Percentiles rank a stretch among this genome's conserved stretches.
These are phyloP conservation scores for Nymphaea thermarum DNA, from an alignment of 164 flowering plant genomes.

Conservation along the genomic window DNA sequence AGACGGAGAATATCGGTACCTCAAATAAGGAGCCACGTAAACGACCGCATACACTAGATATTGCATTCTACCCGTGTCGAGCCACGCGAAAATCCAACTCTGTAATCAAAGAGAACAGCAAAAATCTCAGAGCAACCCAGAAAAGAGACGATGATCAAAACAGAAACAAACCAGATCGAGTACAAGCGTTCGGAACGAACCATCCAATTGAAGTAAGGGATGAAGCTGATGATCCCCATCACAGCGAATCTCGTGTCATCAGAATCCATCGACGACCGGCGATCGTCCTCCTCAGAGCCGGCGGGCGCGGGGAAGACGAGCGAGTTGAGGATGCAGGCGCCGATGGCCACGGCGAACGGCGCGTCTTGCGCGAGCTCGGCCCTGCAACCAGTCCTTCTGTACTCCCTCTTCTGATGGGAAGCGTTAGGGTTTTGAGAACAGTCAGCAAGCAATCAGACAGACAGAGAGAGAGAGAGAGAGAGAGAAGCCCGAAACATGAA, in stretches of 20 bases:
- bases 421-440: not conserved
- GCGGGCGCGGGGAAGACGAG: slow-evolving; percentile 34
- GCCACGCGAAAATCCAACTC: slow-evolving; percentile 96
- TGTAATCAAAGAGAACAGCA: slow-evolving; percentile 8
- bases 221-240: slow-evolving; percentile 81
- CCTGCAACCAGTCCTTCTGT: slow-evolving; percentile 30
- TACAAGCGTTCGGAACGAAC: slow-evolving; percentile 17
- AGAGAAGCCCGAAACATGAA: not conserved
- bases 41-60: slow-evolving; percentile 71
- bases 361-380: slow-evolving; percentile 62
- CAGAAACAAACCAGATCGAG: not conserved
- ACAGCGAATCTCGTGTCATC: slow-evolving; percentile 63
- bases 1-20: slow-evolving; percentile 20
- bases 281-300: slow-evolving; percentile 16
- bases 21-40: slow-evolving; percentile 75
- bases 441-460: not conserved
- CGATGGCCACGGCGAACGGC: slow-evolving; percentile 60
- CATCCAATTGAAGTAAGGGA: slow-evolving; percentile 97
- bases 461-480: not conserved
- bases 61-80: slow-evolving; percentile 63
- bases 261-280: slow-evolving; percentile 23
- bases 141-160: not conserved
- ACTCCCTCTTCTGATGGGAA: slow-evolving; percentile 16
- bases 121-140: not conserved
- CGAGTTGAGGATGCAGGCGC: slow-evolving; percentile 60